Evolutionary conservation across 805 yeast genomes (phyloP), one percentile per base, ranked within the genome.

Genomic region (Metschnikowia borealis): DNA sequence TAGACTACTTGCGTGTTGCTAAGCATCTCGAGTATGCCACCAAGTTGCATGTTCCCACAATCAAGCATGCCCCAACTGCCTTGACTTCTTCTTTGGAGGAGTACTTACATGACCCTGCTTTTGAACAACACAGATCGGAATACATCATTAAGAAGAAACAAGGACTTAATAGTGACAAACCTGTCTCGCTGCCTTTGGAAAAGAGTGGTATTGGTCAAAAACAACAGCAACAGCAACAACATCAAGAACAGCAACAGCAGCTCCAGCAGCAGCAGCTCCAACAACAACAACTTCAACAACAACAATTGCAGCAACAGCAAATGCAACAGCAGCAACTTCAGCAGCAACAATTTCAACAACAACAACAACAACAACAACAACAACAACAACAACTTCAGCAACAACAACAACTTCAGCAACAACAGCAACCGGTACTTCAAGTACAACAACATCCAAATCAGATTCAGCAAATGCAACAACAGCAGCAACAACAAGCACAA

Each of bases 31-130:
- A 89, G 67, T 81, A 83, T 62, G 81, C 90, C 11, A 90, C 97
- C 2, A 90, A 90, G 61, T 73, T 92, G 56, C 91, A 85, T 61
- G 96, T 94, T 33, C 99, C 99, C 35, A 91, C 96, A 13, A 91
- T 94, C 54, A 89, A 89, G 64, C 99, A 94, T 69, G 98, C 98
- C 1, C 97, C 97, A 20, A 91, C 97, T 2, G 94, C 96, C 23
- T 76, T 94, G 55, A 87, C 96, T 3, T 78, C 83, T 33, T 84
- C 95, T 13, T 78, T 94, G 54, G 94, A 89, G 63, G 97, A 91
- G 59, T 95, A 92, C 66, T 71, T 94, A 57, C 79, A 84, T 56
- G 97, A 92, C 63, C 89, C 91, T 7, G 84, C 85, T 58, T 89
- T 89, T 67, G 96, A 89, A 58, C 69, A 71, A 7, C 89, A 88